Percentiles rank a stretch among this genome's conserved stretches.
Conservation (phyloP, 345 rosid species). For the Eutrema heterophyllum region DNA sequence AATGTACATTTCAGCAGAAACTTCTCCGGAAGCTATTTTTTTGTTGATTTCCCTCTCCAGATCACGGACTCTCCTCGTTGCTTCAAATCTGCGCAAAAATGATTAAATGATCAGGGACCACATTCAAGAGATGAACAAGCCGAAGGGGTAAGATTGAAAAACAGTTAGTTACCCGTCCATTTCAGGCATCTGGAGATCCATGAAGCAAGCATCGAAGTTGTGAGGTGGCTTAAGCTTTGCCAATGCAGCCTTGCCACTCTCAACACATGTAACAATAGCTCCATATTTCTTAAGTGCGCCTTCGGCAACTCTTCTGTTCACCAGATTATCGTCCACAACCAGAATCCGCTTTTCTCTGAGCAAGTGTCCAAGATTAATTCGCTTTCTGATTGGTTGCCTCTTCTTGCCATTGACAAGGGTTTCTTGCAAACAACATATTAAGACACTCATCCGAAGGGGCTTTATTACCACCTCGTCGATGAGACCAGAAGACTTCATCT, state of each 20-base stretch:
- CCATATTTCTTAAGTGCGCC: slow-evolving; percentile 74
- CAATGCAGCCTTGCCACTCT: slow-evolving; percentile 67
- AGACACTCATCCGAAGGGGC: slow-evolving; percentile 67
- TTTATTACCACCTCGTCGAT: slow-evolving; percentile 50
- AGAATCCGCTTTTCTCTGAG: slow-evolving; percentile 60
- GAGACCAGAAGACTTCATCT: slow-evolving; percentile 50
- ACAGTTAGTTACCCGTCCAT: slow-evolving; percentile 71
- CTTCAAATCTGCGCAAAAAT: slow-evolving; percentile 57
- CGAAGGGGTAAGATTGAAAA: neutral
- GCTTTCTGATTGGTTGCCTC: slow-evolving; percentile 41
- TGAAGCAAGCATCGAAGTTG: slow-evolving; percentile 81
- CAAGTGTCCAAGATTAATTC: slow-evolving; percentile 44
- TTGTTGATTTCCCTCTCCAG: slow-evolving; percentile 50
- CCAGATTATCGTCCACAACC: slow-evolving; percentile 89
- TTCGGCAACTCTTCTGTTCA: slow-evolving; percentile 93
- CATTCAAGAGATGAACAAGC: neutral
- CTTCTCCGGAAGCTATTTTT: slow-evolving; percentile 50
- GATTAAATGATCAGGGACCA: neutral
- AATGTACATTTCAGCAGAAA: slow-evolving; percentile 34
- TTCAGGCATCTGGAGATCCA: slow-evolving; percentile 98
- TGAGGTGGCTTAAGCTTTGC: slow-evolving; percentile 77
- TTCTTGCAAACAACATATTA: slow-evolving; percentile 72
- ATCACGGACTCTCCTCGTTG: slow-evolving; percentile 64
- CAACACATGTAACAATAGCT: slow-evolving; percentile 80
- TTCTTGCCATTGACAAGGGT: slow-evolving; percentile 53